Conservation (phyloP, 768 basidiomycete genomes). For the Lanmaoa pseudosensibilis region DNA sequence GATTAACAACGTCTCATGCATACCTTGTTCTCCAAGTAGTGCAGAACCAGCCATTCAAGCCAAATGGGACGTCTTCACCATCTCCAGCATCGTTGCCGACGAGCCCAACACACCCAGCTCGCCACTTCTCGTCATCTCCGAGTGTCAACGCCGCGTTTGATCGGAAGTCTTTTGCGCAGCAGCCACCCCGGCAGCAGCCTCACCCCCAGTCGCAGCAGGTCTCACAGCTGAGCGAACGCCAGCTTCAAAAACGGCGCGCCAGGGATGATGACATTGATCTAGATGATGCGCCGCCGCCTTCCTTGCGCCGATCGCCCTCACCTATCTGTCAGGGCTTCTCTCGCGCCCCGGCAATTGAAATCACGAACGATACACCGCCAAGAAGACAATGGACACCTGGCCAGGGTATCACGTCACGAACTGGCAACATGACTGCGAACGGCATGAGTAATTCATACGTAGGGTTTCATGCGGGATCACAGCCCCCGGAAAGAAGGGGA, state of each 20-base stretch:
- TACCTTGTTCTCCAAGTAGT: neutral
- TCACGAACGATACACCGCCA: conserved; percentile 26
- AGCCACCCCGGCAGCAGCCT: conserved; percentile 12
- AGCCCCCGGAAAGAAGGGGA: conserved; percentile 20
- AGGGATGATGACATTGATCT: conserved; percentile 32
- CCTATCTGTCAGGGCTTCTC: conserved; percentile 18
- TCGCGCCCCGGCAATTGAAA: conserved; percentile 32
- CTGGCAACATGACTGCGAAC: conserved; percentile 7
- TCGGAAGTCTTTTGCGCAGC: conserved; percentile 21
- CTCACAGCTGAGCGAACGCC: conserved; percentile 25
- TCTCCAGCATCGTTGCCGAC: conserved; percentile 22
- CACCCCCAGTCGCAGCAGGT: conserved; percentile 12
- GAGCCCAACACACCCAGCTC: conserved; percentile 19
- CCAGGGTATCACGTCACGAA: conserved; percentile 19
- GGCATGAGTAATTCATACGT: conserved; percentile 2
- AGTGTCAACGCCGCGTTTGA: conserved; percentile 19
- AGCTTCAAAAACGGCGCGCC: conserved; percentile 26
- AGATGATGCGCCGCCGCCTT: conserved; percentile 46
- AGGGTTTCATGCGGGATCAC: conserved; percentile 10
- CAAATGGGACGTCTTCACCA: conserved; percentile 13
- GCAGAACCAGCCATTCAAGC: conserved; percentile 7
- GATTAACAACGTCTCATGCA: conserved; percentile 6
- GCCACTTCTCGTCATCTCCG: conserved; percentile 21
- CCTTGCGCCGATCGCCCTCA: conserved; percentile 39
- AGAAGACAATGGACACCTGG: conserved; percentile 31